These are phyloP conservation scores for Sclerotinia sclerotiorum DNA, from an alignment of 2,329 filamentous ascomycete species.

Conservation along the genomic window DNA sequence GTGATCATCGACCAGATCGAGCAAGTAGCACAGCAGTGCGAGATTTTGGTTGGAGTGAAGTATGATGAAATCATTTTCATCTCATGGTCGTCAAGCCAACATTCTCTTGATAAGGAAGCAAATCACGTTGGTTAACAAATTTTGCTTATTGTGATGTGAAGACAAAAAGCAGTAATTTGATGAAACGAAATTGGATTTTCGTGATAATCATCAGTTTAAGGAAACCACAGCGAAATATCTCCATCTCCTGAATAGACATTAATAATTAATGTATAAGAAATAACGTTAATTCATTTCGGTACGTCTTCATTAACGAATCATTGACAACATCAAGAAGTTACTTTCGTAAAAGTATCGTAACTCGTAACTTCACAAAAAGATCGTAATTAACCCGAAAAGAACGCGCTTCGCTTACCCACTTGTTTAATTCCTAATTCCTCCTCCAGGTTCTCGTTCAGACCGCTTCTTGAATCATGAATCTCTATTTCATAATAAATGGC, in stretches of 20 bases:
- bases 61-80: not conserved
- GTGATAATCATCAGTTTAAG: slow-evolving; percentile 3
- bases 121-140: not conserved
- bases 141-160: slow-evolving; percentile 10
- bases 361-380: not conserved
- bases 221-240: not conserved
- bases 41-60: not conserved
- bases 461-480: not conserved
- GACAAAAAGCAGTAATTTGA: slow-evolving; percentile 1
- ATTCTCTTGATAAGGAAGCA: not conserved
- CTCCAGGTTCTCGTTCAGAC: slow-evolving; percentile 3
- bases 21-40: no score
- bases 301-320: not conserved
- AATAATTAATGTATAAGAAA: not conserved
- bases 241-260: not conserved
- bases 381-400: slow-evolving; percentile 6
- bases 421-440: not conserved
- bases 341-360: no score
- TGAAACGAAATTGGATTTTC: slow-evolving; percentile 17
- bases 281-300: not conserved
- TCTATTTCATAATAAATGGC: not conserved
- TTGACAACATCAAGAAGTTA: not conserved
- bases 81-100: not conserved
- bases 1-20: not conserved
- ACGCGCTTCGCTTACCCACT: not conserved